Percentiles rank a stretch among this genome's conserved stretches.
Conservation (phyloP, 2,329 filamentous ascomycete species). For the Balansia obtecta region DNA sequence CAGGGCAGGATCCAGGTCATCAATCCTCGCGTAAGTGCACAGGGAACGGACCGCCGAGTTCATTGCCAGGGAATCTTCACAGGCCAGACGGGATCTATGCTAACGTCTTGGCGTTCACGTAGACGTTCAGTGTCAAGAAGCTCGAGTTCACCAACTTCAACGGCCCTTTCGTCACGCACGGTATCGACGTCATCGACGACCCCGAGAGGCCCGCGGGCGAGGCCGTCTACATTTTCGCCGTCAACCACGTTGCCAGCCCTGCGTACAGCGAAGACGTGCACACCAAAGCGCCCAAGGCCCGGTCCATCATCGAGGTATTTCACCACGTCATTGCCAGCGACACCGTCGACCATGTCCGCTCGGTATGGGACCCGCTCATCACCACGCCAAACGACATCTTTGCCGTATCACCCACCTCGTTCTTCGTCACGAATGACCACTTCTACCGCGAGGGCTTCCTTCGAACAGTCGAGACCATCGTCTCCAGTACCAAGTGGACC, state of each 20-base stretch:
- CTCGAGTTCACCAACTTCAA: slow-evolving; percentile 38
- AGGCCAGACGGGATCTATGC: background rate
- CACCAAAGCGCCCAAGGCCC: slow-evolving; percentile 23
- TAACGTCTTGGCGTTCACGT: slow-evolving; percentile 2
- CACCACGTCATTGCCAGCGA: slow-evolving; percentile 33
- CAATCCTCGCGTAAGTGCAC: slow-evolving; percentile 33
- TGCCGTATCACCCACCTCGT: slow-evolving; percentile 30
- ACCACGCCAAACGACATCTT: slow-evolving; percentile 47
- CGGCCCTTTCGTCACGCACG: slow-evolving; percentile 44
- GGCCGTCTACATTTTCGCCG: slow-evolving; percentile 45
- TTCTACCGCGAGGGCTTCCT: slow-evolving; percentile 33
- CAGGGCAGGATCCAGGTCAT: slow-evolving; percentile 39
- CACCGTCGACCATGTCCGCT: slow-evolving; percentile 33
- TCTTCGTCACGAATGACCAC: slow-evolving; percentile 51
- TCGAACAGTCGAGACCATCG: slow-evolving; percentile 34
- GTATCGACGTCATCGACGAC: slow-evolving; percentile 46
- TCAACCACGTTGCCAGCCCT: slow-evolving; percentile 45
- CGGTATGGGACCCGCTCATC: slow-evolving; percentile 39
- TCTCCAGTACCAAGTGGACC: slow-evolving; percentile 32
- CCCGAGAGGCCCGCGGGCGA: slow-evolving; percentile 19
- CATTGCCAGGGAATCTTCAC: too few species aligned
- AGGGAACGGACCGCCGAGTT: too few species aligned
- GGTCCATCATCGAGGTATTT: slow-evolving; percentile 46
- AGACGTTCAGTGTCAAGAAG: slow-evolving; percentile 21
- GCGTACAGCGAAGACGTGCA: slow-evolving; percentile 17